Conservation (phyloP, 108 stramenopile genomes). For the Fragilariopsis cylindrus region DNA sequence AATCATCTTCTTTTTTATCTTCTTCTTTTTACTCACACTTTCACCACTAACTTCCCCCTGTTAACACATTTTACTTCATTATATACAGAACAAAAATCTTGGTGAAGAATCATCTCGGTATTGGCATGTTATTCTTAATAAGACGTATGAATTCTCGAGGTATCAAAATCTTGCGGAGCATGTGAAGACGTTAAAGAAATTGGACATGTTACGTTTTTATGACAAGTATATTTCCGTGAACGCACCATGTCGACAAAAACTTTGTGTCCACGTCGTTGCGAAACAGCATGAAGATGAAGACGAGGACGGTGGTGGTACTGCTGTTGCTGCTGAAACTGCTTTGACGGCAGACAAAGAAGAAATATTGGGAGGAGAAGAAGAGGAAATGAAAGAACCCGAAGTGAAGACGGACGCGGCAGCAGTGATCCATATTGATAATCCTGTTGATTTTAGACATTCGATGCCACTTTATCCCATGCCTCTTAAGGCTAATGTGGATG, state of each 20-base stretch:
- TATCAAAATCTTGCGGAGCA: slow-evolving; percentile 42
- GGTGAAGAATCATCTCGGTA: slow-evolving; percentile 51
- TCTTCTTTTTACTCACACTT: neutral
- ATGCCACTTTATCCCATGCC: slow-evolving; percentile 14
- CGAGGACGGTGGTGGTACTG: neutral
- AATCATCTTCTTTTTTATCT: too few species aligned
- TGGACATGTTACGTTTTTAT: slow-evolving; percentile 41
- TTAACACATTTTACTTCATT: neutral
- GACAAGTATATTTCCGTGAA: slow-evolving; percentile 46
- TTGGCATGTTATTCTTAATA: slow-evolving; percentile 48
- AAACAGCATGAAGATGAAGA: slow-evolving; percentile 19
- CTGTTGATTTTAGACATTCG: slow-evolving; percentile 2
- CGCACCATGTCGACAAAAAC: slow-evolving; percentile 40
- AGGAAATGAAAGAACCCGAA: neutral
- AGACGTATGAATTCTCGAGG: slow-evolving; percentile 45
- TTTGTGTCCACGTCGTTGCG: slow-evolving; percentile 53
- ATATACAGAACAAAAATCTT: slow-evolving; percentile 48
- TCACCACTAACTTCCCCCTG: neutral
- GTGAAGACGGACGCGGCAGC: too few species aligned
- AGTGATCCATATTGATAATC: slow-evolving; percentile 4
- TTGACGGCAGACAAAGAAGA: neutral
- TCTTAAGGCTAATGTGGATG: neutral
- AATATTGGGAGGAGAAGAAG: neutral
- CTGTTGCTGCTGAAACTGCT: neutral
- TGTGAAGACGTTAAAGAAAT: slow-evolving; percentile 37